Percentiles rank a stretch among this genome's conserved stretches.
These are phyloP conservation scores for Candida mattraensis DNA, from an alignment of 805 yeast genomes.

Conservation along the genomic window DNA sequence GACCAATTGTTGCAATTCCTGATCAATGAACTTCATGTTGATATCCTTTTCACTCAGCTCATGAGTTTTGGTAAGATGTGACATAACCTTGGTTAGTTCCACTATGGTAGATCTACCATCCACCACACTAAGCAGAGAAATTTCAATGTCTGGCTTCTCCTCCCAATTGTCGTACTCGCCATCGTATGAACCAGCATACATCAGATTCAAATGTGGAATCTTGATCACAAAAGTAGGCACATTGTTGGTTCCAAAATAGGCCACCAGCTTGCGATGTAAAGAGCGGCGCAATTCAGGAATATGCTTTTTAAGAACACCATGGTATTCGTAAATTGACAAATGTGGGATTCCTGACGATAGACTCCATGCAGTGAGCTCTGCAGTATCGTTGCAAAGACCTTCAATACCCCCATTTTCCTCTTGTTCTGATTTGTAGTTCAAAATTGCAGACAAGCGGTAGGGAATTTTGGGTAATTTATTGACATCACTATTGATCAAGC, in stretches of 20 bases:
- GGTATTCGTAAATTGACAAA: conserved; percentile 75
- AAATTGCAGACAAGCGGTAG: conserved; percentile 68
- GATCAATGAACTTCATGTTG: conserved; percentile 72
- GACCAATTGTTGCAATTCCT: conserved; percentile 69
- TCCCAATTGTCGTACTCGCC: conserved; percentile 28
- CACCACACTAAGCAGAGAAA: conserved; percentile 64
- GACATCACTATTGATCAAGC: conserved; percentile 82
- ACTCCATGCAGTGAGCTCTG: conserved; percentile 85
- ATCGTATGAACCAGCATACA: conserved; percentile 42
- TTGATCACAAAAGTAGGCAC: conserved; percentile 62
- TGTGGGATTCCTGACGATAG: conserved; percentile 80
- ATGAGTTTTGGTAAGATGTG: conserved; percentile 63
- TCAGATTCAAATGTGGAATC: conserved; percentile 65
- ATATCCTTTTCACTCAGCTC: conserved; percentile 67
- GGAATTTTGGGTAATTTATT: conserved; percentile 74
- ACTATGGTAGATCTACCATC: conserved; percentile 93
- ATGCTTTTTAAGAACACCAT: conserved; percentile 61
- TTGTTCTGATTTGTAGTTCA: conserved; percentile 69
- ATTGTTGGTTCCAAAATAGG: conserved; percentile 71
- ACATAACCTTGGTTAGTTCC: conserved; percentile 81
- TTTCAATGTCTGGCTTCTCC: conserved; percentile 47
- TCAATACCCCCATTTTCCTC: conserved; percentile 89
- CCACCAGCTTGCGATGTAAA: conserved; percentile 56
- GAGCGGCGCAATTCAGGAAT: conserved; percentile 57
- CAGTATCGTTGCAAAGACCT: conserved; percentile 72